These are phyloP conservation scores for Miscanthus lutarioriparius DNA, from an alignment of 176 grass and related monocot genomes.

Conservation along the genomic window DNA sequence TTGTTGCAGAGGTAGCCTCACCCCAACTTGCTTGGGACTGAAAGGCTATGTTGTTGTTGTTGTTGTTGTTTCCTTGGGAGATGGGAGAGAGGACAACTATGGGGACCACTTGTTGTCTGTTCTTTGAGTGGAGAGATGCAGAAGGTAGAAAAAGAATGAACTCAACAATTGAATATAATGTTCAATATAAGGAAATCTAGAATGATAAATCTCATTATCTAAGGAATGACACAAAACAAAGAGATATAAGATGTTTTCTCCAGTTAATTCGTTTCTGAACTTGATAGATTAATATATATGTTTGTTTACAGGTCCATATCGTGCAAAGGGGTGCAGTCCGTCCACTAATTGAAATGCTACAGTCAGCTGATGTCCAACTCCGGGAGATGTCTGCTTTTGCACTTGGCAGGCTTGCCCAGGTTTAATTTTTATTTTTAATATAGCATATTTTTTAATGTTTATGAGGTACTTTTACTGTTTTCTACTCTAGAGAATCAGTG, in stretches of 20 bases:
- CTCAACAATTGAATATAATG: background rate
- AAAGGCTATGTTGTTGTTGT: no score
- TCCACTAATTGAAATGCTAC: conserved; percentile 96
- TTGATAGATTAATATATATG: conserved; percentile 19
- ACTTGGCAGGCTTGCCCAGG: conserved; percentile 98
- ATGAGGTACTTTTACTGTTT: background rate
- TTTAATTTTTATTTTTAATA: conserved; percentile 33
- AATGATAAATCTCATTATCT: background rate
- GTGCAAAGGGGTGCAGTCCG: conserved; percentile 92
- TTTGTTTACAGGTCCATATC: conserved; percentile 85
- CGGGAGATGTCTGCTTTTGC: conserved; percentile 99
- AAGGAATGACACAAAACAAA: background rate
- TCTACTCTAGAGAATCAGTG: no score
- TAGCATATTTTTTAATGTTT: conserved; percentile 24
- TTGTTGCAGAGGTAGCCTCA: conserved; percentile 8
- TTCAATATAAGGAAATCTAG: background rate
- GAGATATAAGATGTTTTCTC: background rate
- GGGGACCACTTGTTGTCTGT: background rate
- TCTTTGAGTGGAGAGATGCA: background rate
- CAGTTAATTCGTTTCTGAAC: conserved; percentile 8
- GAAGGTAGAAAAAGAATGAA: background rate
- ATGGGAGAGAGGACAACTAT: background rate
- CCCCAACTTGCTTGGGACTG: no score
- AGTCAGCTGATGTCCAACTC: conserved; percentile 91
- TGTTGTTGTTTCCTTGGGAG: background rate